Evolutionary conservation across 2,329 filamentous ascomycete genomes (phyloP).

Genomic region (Huntiella moniliformis): DNA sequence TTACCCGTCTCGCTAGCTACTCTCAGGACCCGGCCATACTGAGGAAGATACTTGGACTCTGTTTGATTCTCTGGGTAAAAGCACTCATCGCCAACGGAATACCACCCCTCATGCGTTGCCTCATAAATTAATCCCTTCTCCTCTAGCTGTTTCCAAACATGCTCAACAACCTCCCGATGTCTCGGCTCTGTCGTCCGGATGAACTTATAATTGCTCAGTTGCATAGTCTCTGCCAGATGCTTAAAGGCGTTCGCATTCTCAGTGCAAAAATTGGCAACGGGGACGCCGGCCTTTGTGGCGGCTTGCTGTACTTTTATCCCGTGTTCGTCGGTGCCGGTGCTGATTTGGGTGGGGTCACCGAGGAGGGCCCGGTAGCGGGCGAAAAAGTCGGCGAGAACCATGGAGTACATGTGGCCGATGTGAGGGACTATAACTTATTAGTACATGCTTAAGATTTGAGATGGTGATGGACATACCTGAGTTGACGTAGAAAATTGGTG

Average conservation of each 20-base stretch:
- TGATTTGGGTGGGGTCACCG: constrained; percentile 51
- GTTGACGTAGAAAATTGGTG: constrained; percentile 98
- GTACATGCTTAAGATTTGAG: constrained; percentile 13
- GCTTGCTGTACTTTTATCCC: constrained; percentile 94
- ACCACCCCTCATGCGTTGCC: constrained; percentile 83
- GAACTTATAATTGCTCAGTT: constrained; percentile 57
- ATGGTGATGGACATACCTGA: constrained; percentile 36
- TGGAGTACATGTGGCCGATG: constrained; percentile 83
- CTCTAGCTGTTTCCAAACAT: constrained; percentile 71
- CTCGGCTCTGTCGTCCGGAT: constrained; percentile 75
- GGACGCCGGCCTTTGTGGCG: constrained; percentile 48
- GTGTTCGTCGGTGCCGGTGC: constrained; percentile 92
- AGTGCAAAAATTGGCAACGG: constrained; percentile 77
- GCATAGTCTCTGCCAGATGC: constrained; percentile 48
- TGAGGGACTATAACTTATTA: constrained; percentile 49
- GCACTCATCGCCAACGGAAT: constrained; percentile 88
- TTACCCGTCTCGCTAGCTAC: constrained; percentile 74
- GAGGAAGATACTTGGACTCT: constrained; percentile 53
- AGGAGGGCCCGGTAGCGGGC: constrained; percentile 79
- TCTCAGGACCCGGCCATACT: constrained; percentile 68
- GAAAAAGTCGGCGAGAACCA: constrained; percentile 76
- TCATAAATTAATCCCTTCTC: constrained; percentile 66
- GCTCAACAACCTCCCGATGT: constrained; percentile 68
- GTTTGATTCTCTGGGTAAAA: constrained; percentile 72
- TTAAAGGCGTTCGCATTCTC: constrained; percentile 62